Base-by-base conservation (phyloP, 2,329 filamentous ascomycete genomes). In the Leptosphaerulina australis region DNA sequence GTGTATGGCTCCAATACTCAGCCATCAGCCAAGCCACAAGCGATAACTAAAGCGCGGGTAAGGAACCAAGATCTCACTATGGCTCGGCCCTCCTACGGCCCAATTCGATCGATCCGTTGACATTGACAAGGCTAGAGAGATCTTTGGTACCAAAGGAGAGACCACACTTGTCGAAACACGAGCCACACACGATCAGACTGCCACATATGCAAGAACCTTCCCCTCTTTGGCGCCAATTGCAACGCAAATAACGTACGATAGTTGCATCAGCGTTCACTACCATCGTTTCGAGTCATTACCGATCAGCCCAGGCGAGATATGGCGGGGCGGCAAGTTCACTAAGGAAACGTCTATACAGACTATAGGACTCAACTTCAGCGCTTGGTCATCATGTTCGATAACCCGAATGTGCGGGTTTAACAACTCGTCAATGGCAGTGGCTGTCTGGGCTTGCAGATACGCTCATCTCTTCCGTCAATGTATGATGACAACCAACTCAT, bases 181-280 rank as follows among this genome's bases (percentile, higher is more conserved):
- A 17, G 6, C 31, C 15, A 29, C 30, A 41, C 41, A 36, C n/a
- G 31, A 39, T 37, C 48, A 43, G 36, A 18, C 25, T 31, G 41
- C 21, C 41, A 46, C 25, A 34, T 37, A 30, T 35, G 26, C 36
- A 26, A 22, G 31, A 31, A 46, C 18, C n/a, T 21, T 22, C 35
- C 12, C 28, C 25, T 5, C 14, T 15, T 26, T 51, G 31, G 41
- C 36, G 26, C 21, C 14, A 41, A 5, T 10, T 7, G 6, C 22
- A 14, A 37, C 46, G 41, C 48, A 41, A 22, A 14, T 15, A 51
- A 45, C 48, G 29, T 43, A 51, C 41, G 48, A 46, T 31, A 41
- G 30, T 22, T 46, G 48, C 48, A 29, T 44, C 29, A 30, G 40
- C 29, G 15, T 18, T 22, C 34, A 35, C 24, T 18, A 20, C 15